phyloP scores from a whole-genome alignment of 1,139 yeast species.

The Magnusiomyces tetraspermus region DNA sequence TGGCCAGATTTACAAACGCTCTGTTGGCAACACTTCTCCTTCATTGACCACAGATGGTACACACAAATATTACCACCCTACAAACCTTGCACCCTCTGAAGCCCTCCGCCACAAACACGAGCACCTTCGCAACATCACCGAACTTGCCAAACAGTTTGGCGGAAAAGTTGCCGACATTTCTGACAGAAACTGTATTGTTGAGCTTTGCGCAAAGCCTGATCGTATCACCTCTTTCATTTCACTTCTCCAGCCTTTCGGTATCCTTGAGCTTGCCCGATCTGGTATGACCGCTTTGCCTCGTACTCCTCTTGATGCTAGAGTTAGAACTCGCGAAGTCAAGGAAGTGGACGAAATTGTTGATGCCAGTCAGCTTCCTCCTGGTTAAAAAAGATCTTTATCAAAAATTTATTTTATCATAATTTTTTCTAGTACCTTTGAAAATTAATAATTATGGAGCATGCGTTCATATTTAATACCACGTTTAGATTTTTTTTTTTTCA shows the following conservation, averaged over 20 bases:
- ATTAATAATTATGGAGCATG: too few relatives aligned
- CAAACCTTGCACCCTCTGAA: constrained; percentile 80
- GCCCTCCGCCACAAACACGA: constrained; percentile 88
- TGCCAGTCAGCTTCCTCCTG: constrained; percentile 64
- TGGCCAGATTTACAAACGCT: constrained; percentile 35
- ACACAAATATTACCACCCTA: constrained; percentile 54
- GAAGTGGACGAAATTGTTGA: constrained; percentile 54
- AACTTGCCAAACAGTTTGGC: constrained; percentile 77
- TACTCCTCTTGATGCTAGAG: constrained; percentile 61
- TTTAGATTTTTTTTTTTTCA: too few relatives aligned
- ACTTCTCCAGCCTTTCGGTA: constrained; percentile 89
- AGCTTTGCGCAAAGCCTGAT: constrained; percentile 87
- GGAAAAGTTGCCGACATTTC: constrained; percentile 88
- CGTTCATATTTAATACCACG: too few relatives aligned
- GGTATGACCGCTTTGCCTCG: constrained; percentile 99
- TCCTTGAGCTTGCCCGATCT: constrained; percentile 89
- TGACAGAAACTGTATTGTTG: constrained; percentile 89
- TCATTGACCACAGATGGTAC: constrained; percentile 20
- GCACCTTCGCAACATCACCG: constrained; percentile 76
- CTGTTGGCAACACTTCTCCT: constrained; percentile 25
- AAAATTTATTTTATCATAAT: too few relatives aligned
- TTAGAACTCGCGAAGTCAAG: constrained; percentile 41
- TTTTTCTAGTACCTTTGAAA: not conserved
- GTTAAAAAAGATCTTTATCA: too few relatives aligned
- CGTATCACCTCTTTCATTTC: constrained; percentile 80